Evolutionary conservation across 2,329 filamentous ascomycete species (phyloP), one percentile per base, ranked within the genome.

Genomic region (Trichoderma simmonsii): DNA sequence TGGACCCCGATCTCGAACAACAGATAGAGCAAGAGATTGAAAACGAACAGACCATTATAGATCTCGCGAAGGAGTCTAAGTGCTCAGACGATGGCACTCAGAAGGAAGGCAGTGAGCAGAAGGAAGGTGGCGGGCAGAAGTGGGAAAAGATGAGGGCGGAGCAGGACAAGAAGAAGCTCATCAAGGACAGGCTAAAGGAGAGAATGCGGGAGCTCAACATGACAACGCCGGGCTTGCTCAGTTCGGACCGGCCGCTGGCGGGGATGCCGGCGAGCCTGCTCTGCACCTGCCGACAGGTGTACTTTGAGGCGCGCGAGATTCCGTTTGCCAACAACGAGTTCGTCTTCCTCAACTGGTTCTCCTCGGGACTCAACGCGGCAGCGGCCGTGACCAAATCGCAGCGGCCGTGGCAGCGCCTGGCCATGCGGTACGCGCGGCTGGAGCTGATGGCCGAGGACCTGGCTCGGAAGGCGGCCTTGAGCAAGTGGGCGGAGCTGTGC

Each of bases 261-360:
- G 81, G 80, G 21, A 76, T 86, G 2, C 85, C 86, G 0, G 80
- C 81, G 1, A 77, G 77, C 3, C 76, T 87, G 6, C 81, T 86
- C 3, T 73, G 70, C 6, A 73, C 79, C 26, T 83, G 79, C 74
- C 78, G 77, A 30, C 82, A 85, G 70, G 74, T 86, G 24, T 86
- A 86, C 77, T 36, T 75, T 66, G 85, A 87, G 73, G 78, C 80
- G 4, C 80, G 83, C 4, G 21, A 71, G 0, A 30, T 86, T 3
- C 83, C 85, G 3, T 85, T 85, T 73, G 74, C 76, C 8, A 72
- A 76, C 26, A 85, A 84, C 76, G 84, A 86, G 66, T 86, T 86
- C 71, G 80, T 81, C 28, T 87, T 86, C 72, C 78, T 82, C 48
- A 83, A 83, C 57, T 84, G 83, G 82, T 85, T 85, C 76, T 79